Percentiles rank a stretch among this genome's conserved stretches.
Evolutionary conservation across 306 rosid genomes (phyloP).

Genomic region (Glycine soja): DNA sequence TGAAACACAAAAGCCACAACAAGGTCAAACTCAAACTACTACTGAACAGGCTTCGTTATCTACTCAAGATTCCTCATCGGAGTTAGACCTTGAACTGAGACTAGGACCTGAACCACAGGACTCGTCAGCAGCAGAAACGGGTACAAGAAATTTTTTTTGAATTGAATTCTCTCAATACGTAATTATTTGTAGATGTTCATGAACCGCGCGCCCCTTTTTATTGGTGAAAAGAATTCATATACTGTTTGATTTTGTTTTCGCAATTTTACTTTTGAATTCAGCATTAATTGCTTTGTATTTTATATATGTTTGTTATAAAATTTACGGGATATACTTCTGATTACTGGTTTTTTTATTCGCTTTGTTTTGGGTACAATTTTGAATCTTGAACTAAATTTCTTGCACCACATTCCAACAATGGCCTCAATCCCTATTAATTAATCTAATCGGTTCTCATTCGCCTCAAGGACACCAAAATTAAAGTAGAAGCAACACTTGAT

Average conservation of each 20-base stretch:
- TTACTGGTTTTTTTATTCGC: constrained; percentile 5
- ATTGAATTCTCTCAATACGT: too few relatives aligned
- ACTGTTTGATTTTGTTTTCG: constrained; percentile 31
- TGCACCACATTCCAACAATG: not conserved
- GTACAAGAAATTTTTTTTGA: constrained; percentile 74
- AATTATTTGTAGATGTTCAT: constrained; percentile 13
- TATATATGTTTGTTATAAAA: constrained; percentile 22
- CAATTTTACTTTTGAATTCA: not conserved
- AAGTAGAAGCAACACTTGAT: not conserved
- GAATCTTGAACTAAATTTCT: constrained; percentile 6
- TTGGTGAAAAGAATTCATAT: constrained; percentile 26
- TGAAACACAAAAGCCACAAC: constrained; percentile 23
- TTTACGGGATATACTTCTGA: not conserved
- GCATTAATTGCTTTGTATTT: constrained; percentile 35
- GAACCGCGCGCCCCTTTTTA: constrained; percentile 10
- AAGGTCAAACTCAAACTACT: constrained; percentile 23
- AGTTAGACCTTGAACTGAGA: constrained; percentile 88
- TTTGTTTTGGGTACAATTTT: constrained; percentile 12
- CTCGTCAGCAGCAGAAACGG: constrained; percentile 47
- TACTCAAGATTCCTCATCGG: constrained; percentile 25
- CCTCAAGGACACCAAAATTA: constrained; percentile 5
- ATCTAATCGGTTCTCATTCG: not conserved
- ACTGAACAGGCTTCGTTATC: constrained; percentile 24
- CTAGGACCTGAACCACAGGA: constrained; percentile 74
- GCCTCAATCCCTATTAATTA: not conserved